A percentile compares a stretch with the other conserved stretches of the same genome.
Conservation (phyloP, 2,329 filamentous ascomycete genomes). For the Furcasterigmium sp. region DNA sequence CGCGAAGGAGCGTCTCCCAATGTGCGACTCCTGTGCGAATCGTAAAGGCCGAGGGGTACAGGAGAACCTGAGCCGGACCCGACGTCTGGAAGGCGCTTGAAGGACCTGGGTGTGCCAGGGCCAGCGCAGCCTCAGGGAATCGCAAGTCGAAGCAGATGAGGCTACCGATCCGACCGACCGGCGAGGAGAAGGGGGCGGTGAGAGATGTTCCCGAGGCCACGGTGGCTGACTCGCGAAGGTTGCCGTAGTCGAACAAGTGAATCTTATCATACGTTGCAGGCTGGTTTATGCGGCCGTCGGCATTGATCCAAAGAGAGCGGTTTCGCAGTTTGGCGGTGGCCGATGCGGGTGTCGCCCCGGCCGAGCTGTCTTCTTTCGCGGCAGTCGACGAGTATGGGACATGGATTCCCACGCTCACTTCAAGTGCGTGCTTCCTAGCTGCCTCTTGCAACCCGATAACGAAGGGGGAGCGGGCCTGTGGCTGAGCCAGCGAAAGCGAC, state of each 20-base stretch:
- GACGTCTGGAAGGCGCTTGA: constrained; percentile 20
- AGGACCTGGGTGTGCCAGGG: constrained; percentile 45
- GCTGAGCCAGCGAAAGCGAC: constrained; percentile 64
- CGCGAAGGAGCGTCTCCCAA: constrained; percentile 75
- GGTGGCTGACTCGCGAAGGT: constrained; percentile 44
- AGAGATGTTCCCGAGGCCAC: constrained; percentile 65
- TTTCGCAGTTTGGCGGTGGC: constrained; percentile 38
- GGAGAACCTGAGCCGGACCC: constrained; percentile 63
- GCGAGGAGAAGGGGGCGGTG: constrained; percentile 64
- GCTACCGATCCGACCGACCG: constrained; percentile 69
- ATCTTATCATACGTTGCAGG: constrained; percentile 71
- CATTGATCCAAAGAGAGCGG: constrained; percentile 46
- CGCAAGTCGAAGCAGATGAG: constrained; percentile 89
- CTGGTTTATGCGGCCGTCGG: constrained; percentile 34
- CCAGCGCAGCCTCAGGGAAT: constrained; percentile 70
- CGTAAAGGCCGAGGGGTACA: constrained; percentile 89
- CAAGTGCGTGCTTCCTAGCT: constrained; percentile 57
- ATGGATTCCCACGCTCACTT: constrained; percentile 85
- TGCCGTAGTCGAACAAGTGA: constrained; percentile 75
- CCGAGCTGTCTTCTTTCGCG: too few relatives aligned
- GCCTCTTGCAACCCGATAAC: constrained; percentile 68
- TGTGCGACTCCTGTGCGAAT: constrained; percentile 79
- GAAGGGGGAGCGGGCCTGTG: constrained; percentile 64
- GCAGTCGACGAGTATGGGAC: constrained; percentile 51
- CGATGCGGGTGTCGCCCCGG: constrained; percentile 7